Base-by-base conservation (phyloP, 2,329 filamentous ascomycete species). In the Neonectria punicea region DNA sequence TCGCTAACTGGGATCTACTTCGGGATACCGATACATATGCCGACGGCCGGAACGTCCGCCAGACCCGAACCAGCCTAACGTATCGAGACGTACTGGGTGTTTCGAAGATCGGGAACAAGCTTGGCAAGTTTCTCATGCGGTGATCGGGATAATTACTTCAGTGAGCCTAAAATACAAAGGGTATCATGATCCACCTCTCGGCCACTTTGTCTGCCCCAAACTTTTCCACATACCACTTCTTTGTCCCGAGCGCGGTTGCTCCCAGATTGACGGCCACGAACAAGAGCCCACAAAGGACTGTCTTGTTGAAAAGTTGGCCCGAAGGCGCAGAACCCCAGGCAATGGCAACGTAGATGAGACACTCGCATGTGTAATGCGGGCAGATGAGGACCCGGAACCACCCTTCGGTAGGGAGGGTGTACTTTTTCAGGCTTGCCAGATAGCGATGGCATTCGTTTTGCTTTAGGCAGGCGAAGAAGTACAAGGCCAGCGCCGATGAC, bases 351-450 rank as follows among this genome's bases (percentile, higher is more conserved):
- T 99, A 98, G 63, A 98, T 88, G 44, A 92, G 77, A 75, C 93
- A 94, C 81, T 98, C 96, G 74, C 91, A 93, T 4, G 92, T 92
- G 79, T 98, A 99, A 80, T 99, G 96, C 18, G 96, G 94, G 72
- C 92, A 97, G 43, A 98, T 80, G 22, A 97, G 79, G 62, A 85
- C 83, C 49, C 83, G 83, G 78, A 98, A 99, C 62, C 92, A 80
- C 3, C 90, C 90, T 65, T 91, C 86, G 2, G 86, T 82, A 0
- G 95, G 95, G 25, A 98, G 84, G 11, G 92, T 92, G 79, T 99
- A 98, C 75, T 94, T 95, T 76, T 89, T 87, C 65, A 96, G 81
- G 43, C 86, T 86, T 46, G 90, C 88, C 20, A 96, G 85, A 72
- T 94, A 85, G 59, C 81, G 80, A 76, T 95, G 93, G 74, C 90